Base-by-base conservation (phyloP, 768 basidiomycete species). In the Mycena alexandri region DNA sequence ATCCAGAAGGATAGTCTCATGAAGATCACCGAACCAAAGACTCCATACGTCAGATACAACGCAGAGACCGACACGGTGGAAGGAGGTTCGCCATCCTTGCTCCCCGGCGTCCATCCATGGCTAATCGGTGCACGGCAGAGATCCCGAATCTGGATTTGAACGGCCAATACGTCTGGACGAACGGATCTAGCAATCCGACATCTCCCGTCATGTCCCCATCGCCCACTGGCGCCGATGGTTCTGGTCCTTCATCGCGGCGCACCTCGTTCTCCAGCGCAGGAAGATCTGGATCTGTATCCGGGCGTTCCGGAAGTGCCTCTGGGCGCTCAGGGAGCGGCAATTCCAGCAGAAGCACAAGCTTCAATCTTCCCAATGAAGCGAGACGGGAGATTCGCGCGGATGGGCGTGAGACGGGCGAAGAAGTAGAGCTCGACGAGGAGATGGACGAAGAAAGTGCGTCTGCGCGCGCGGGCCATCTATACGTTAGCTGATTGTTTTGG, bases 11-110 rank as follows among this genome's bases (percentile, higher is more conserved):
- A 97, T 75, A 96, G 94, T 70, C 82, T 95, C 75, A 98, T 98
- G 96, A 98, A 98, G 88, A 98, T 98, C 75, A 95, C 94, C 3
- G 96, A 98, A 75, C 96, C 96, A 59, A 98, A 98, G 86, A 98
- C 96, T 12, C 96, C 96, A 2, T 98, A 93, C 79, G 96, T 98
- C 60, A 85, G 94, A 71, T 96, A 95, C 79, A 93, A 95, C 73
- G 86, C 93, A 3, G 90, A 92, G 76, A 90, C 91, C n/a, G 94
- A 95, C 77, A 86, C 87, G 60, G 80, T 95, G 47, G 94, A 95
- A 78, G 90, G 92, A 69, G 94, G 96, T 95, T 77, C 75, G 82
- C 79, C 16, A 24, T 47, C 24, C 22, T 13, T 50, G 8, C 21
- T 25, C 42, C 14, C 57, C 60, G 14, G 10, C 36, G 7, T 60